Evolutionary conservation across 345 rosid genomes (phyloP).

Genomic region (Eucalyptus globulus): DNA sequence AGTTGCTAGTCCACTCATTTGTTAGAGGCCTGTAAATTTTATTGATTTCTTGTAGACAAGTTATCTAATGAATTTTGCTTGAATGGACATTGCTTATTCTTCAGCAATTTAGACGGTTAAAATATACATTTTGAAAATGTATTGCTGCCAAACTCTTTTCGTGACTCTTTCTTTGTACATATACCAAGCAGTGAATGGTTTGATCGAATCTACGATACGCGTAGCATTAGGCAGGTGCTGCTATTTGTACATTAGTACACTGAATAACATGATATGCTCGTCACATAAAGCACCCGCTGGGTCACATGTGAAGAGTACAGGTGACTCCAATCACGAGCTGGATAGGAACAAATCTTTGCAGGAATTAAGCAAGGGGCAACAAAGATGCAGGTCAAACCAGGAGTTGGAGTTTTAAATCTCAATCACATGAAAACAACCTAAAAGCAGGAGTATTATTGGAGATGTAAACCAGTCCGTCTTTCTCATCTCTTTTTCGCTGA

Average conservation of each 20-base stretch:
- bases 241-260: not conserved
- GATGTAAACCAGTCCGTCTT: too few relatives aligned
- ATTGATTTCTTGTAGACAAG: not conserved
- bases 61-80: not conserved
- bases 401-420: not conserved
- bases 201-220: not conserved
- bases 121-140: not conserved
- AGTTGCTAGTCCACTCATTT: not conserved
- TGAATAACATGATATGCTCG: not conserved
- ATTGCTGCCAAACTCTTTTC: not conserved
- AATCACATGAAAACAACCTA: not conserved
- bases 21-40: not conserved
- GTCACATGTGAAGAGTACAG: not conserved
- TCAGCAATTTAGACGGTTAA: not conserved
- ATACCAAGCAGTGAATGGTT: not conserved
- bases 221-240: not conserved
- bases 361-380: not conserved
- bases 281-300: not conserved
- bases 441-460: not conserved
- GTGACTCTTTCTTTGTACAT: not conserved
- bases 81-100: not conserved
- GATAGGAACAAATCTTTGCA: not conserved
- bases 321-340: not conserved
- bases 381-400: not conserved
- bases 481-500: too few relatives aligned